Evolutionary conservation across 371 early-diverging fungal genomes (phyloP).

Genomic region (Mortierella sp.): DNA sequence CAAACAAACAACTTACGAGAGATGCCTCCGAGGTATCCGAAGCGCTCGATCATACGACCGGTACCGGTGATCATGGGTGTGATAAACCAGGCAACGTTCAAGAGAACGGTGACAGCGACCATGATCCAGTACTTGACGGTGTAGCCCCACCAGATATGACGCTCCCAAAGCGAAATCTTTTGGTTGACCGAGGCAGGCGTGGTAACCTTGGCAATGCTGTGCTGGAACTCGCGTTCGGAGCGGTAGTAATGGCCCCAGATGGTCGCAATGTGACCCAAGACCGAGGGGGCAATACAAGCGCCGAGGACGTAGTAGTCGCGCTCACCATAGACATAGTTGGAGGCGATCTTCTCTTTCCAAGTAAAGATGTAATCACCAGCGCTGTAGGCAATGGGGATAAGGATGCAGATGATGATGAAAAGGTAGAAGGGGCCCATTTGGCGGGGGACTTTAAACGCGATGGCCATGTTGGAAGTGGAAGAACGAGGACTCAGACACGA

Average conservation of each 20-base stretch:
- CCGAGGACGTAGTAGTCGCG: slow-evolving; percentile 47
- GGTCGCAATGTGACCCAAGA: slow-evolving; percentile 40
- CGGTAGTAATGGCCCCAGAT: slow-evolving; percentile 58
- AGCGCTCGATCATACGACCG: slow-evolving; percentile 5
- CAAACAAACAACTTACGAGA: slow-evolving; percentile 37
- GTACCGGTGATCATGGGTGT: slow-evolving; percentile 19
- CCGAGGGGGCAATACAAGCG: slow-evolving; percentile 36
- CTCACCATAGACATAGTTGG: slow-evolving; percentile 29
- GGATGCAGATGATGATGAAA: slow-evolving; percentile 32
- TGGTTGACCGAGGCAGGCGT: slow-evolving; percentile 35
- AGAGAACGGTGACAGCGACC: slow-evolving; percentile 20
- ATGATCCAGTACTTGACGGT: slow-evolving; percentile 53
- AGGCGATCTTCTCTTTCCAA: slow-evolving; percentile 20
- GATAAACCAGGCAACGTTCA: slow-evolving; percentile 46
- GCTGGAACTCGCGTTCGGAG: slow-evolving; percentile 53
- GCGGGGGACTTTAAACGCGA: slow-evolving; percentile 24
- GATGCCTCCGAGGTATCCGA: slow-evolving; percentile 28
- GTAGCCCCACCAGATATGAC: slow-evolving; percentile 52
- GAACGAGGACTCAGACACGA: neutral
- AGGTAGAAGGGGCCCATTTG: slow-evolving; percentile 33
- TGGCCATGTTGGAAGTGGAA: slow-evolving; percentile 14
- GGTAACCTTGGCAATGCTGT: slow-evolving; percentile 55
- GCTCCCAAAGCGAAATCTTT: slow-evolving; percentile 54
- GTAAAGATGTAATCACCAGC: slow-evolving; percentile 44
- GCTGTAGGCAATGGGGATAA: slow-evolving; percentile 39